A percentile compares a stretch with the other conserved stretches of the same genome.
phyloP scores from a whole-genome alignment of 176 grass and related monocot species.

The Olyra latifolia region DNA sequence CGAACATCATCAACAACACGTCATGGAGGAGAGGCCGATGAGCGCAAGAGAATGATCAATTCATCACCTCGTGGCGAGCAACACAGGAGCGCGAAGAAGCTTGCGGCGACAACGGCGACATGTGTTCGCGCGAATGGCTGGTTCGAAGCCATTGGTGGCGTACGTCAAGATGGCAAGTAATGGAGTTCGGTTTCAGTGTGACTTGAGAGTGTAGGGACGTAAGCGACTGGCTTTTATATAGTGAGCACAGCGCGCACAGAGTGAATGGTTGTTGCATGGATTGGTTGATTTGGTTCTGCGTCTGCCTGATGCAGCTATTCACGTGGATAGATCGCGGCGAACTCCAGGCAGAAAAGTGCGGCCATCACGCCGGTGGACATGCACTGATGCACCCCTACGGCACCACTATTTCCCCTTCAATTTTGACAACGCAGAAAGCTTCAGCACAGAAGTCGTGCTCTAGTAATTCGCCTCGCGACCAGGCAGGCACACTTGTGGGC shows the following conservation, averaged over 20 bases:
- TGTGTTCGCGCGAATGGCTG: neutral
- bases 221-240: conserved; percentile 15
- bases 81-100: conserved; percentile 5
- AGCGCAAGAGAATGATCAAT: neutral
- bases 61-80: conserved; percentile 22
- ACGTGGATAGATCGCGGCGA: neutral
- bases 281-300: neutral
- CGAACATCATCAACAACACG: neutral
- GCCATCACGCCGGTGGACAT: too few species aligned
- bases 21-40: neutral
- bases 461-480: conserved; percentile 6
- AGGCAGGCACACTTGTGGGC: neutral
- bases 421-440: neutral
- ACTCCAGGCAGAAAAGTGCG: too few species aligned
- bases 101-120: neutral
- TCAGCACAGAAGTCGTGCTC: conserved; percentile 17
- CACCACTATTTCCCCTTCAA: conserved; percentile 16
- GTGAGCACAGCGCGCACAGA: neutral
- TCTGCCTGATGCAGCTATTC: neutral
- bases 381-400: neutral
- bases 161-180: neutral
- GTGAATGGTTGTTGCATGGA: neutral
- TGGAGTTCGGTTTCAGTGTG: neutral
- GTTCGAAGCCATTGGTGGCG: conserved; percentile 14
- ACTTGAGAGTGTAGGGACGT: neutral